Base-by-base conservation (phyloP, 208 protist species). In the Crithidia thermophila region DNA sequence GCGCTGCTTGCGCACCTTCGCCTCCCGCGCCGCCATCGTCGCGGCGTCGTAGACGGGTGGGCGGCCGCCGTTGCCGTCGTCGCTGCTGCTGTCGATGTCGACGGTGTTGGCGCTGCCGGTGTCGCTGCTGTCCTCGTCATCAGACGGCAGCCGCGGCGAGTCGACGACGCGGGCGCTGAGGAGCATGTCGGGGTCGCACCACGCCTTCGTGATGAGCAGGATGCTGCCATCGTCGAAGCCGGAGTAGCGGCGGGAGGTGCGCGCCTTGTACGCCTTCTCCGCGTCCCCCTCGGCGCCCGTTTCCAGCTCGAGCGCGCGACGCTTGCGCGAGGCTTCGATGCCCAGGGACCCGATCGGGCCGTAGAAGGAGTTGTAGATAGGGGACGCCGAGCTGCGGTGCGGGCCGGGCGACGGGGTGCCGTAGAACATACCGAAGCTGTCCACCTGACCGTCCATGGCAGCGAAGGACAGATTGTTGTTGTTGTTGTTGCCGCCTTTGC, bases 271-370 rank as follows among this genome's bases (percentile, higher is more conserved):
- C n/a, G 39, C 67, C 20, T 59, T 50, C 61, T 75, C 72, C 23
- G 67, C 66, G 28, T 65, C 66, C 0, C 77, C 77, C 13, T 67
- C 63, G 5, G 31, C 51, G 28, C 72, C 77, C 36, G 28, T 64
- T 11, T 57, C 28, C n/a, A 30, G 28, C 57, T 83, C 77, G 31
- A 77, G 21, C 47, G 40, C 28, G 5, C 53, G 64, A 4, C 77
- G 72, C 53, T 57, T 69, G 30, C 56, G 61, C 0, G 67, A 83
- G 0, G 77, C 55, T 45, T 79, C 62, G 27, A 80, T 49, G 18
- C 77, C 77, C 2, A 83, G 25, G 14, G 33, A 30, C 67, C 77
- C 77, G 46, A 83, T 77, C 21, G 77, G 77, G 3, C 77, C 77
- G 42, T 79, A 83, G 50, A 83, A 83, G 43, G 72, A 68, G 31